phyloP scores from a whole-genome alignment of 495 filamentous ascomycete genomes.

The Hypoxylon subgilvum region DNA sequence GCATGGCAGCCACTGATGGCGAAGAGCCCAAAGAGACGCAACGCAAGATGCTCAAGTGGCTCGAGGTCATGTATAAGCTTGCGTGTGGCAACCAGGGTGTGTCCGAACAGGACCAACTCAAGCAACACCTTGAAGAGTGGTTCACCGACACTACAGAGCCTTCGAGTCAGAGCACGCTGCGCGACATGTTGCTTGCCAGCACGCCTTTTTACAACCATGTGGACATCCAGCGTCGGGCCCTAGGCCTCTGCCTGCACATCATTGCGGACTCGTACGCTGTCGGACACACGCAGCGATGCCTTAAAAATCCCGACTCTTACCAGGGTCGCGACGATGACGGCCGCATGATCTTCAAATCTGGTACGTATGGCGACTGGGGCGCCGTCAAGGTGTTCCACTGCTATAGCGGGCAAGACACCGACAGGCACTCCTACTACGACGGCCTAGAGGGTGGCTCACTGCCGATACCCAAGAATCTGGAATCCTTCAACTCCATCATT shows the following conservation, averaged over 20 bases:
- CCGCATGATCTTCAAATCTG: background rate
- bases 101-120: background rate
- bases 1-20: background rate
- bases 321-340: background rate
- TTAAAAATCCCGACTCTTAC: background rate
- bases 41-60: background rate
- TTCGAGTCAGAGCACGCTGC: background rate
- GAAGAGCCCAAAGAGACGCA: background rate
- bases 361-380: background rate
- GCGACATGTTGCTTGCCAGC: background rate
- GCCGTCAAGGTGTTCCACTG: background rate
- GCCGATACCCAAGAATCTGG: background rate
- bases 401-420: background rate
- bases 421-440: background rate
- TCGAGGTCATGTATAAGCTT: background rate
- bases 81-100: background rate
- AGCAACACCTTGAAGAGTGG: background rate
- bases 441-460: too few relatives aligned
- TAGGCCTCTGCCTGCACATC: background rate
- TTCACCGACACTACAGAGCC: background rate
- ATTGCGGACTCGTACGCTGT: background rate
- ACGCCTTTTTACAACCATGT: background rate
- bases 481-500: background rate
- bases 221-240: background rate
- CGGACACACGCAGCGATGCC: background rate